A percentile compares a stretch with the other conserved stretches of the same genome.
Conservation (phyloP, 2,329 filamentous ascomycete genomes). For the Aspergillus persii region DNA sequence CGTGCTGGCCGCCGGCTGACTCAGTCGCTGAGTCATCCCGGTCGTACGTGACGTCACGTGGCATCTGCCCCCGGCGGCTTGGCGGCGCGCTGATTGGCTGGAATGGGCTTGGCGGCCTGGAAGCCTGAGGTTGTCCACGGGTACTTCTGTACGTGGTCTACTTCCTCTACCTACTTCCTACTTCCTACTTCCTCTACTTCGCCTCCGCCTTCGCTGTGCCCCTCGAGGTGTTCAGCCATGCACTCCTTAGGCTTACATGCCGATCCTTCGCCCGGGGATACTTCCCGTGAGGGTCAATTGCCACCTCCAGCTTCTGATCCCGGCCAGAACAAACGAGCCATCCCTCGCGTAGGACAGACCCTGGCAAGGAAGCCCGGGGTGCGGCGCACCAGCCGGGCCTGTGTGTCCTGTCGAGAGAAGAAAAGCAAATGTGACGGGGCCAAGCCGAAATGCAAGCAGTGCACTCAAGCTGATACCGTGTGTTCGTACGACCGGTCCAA, state of each 20-base stretch:
- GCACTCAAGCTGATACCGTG: slow-evolving; percentile 2
- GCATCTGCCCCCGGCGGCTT: not conserved
- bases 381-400: slow-evolving; percentile 16
- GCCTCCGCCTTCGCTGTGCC: not conserved
- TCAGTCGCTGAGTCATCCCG: not conserved
- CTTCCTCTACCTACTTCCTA: too few species aligned
- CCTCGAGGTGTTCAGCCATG: not conserved
- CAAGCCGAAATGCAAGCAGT: slow-evolving; percentile 15
- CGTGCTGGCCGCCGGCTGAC: not conserved
- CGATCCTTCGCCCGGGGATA: not conserved
- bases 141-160: too few species aligned
- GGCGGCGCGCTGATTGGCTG: not conserved
- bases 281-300: not conserved
- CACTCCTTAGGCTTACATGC: not conserved
- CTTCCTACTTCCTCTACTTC: not conserved
- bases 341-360: not conserved
- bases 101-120: too few species aligned
- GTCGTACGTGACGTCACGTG: not conserved
- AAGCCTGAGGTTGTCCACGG: too few species aligned
- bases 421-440: slow-evolving; percentile 22
- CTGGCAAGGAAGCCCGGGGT: not conserved
- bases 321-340: not conserved
- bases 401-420: slow-evolving; percentile 14
- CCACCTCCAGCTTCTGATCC: not conserved
- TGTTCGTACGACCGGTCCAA: slow-evolving; percentile 19